phyloP scores from a whole-genome alignment of 306 rosid genomes.

The Sicyos baderoa region DNA sequence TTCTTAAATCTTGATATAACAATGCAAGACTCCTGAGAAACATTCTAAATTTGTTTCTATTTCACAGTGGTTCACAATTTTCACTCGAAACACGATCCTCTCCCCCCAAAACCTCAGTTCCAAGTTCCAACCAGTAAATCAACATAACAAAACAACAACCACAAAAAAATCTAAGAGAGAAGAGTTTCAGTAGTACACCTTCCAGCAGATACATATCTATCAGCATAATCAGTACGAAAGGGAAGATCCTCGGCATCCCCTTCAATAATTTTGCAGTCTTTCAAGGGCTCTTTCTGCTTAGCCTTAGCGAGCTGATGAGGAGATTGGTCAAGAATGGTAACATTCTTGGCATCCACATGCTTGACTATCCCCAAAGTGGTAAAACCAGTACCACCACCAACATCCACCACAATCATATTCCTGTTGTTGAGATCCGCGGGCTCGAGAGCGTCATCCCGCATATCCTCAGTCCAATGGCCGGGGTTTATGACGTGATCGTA shows the following conservation, averaged over 20 bases:
- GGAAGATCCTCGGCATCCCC: constrained; percentile 97
- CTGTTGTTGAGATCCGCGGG: constrained; percentile 68
- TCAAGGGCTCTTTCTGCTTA: constrained; percentile 73
- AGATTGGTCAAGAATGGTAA: constrained; percentile 87
- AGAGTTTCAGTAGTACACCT: constrained; percentile 38
- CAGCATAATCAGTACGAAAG: constrained; percentile 77
- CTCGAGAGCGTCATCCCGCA: constrained; percentile 94
- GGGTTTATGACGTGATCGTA: constrained; percentile 87
- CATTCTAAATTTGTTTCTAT: background rate
- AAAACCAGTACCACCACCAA: constrained; percentile 93
- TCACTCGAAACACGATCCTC: background rate
- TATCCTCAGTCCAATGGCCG: constrained; percentile 96
- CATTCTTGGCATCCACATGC: constrained; percentile 87
- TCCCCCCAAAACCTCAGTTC: background rate
- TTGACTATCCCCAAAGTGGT: constrained; percentile 84
- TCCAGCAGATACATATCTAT: constrained; percentile 89
- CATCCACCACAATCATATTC: constrained; percentile 76
- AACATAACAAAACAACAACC: background rate
- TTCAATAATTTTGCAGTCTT: constrained; percentile 70
- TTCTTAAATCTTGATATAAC: background rate
- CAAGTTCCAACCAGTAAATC: background rate
- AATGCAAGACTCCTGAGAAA: background rate
- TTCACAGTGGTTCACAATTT: background rate
- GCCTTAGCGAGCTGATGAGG: constrained; percentile 96
- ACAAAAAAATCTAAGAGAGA: background rate